Conservation (phyloP, 225 moss, liverwort and hornwort genomes). For the Polytrichum formosum region DNA sequence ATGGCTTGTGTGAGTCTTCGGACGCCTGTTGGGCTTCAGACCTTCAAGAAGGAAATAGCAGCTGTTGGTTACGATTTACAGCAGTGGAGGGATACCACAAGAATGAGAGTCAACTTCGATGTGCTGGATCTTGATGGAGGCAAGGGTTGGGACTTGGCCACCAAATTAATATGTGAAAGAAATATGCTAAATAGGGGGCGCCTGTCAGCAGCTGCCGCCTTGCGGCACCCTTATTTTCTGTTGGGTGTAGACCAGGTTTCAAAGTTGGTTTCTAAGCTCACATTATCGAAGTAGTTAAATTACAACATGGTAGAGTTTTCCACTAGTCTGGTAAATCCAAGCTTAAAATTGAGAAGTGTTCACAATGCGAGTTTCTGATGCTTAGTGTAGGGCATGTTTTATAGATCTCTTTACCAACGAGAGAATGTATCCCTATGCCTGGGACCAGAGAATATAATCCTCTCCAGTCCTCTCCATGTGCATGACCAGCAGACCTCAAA, state of each 20-base stretch:
- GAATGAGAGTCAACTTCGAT: constrained; percentile 59
- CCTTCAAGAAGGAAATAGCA: constrained; percentile 74
- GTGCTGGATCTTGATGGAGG: constrained; percentile 85
- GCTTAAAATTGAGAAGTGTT: too few species aligned
- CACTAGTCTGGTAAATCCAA: too few species aligned
- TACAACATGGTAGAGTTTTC: too few species aligned
- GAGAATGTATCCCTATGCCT: too few species aligned
- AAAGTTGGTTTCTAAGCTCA: constrained; percentile 61
- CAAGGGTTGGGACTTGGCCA: constrained; percentile 86
- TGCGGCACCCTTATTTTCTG: constrained; percentile 83
- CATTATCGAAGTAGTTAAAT: constrained; percentile 38
- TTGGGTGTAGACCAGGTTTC: constrained; percentile 77
- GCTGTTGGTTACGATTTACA: constrained; percentile 59
- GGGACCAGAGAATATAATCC: too few species aligned
- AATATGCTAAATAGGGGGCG: constrained; percentile 56
- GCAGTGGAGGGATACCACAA: constrained; percentile 67
- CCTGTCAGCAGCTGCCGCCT: constrained; percentile 68
- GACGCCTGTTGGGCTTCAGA: constrained; percentile 71
- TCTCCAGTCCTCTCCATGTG: too few species aligned
- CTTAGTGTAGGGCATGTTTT: too few species aligned
- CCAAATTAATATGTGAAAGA: constrained; percentile 71
- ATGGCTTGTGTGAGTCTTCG: constrained; percentile 63
- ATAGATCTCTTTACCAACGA: too few species aligned
- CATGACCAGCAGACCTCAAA: too few species aligned
- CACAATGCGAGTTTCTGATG: too few species aligned